Percentiles rank a stretch among this genome's conserved stretches.
These are phyloP conservation scores for Solanum pennellii DNA, from an alignment of 257 asterid genomes.

Conservation along the genomic window DNA sequence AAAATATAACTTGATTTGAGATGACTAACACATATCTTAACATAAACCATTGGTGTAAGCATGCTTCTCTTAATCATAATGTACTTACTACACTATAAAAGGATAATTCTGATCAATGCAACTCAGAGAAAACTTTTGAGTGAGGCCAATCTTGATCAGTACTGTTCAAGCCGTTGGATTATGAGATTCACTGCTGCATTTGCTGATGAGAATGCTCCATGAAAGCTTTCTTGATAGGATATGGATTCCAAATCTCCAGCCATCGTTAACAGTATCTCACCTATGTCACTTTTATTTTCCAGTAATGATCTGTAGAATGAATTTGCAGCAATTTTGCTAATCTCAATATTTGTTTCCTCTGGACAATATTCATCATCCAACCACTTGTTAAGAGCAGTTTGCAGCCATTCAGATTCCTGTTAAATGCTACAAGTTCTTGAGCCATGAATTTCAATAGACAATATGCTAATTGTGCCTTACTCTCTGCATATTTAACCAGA, in stretches of 20 bases:
- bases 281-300: conserved; percentile 51
- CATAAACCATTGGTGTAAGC: background rate
- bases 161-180: conserved; percentile 42
- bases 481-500: background rate
- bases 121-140: background rate
- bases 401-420: conserved; percentile 86
- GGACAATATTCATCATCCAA: conserved; percentile 91
- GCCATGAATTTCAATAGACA: background rate
- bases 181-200: conserved; percentile 81
- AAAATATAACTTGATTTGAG: background rate
- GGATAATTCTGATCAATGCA: background rate
- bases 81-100: background rate
- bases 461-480: background rate
- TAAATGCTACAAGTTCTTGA: background rate
- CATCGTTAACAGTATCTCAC: conserved; percentile 70
- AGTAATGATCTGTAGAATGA: conserved; percentile 55
- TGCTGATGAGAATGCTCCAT: conserved; percentile 90
- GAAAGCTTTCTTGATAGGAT: conserved; percentile 92
- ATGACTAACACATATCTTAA: background rate
- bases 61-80: background rate
- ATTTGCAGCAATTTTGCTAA: conserved; percentile 60
- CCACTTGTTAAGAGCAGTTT: conserved; percentile 69
- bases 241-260: conserved; percentile 64
- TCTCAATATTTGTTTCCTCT: conserved; percentile 65
- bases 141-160: background rate